A percentile compares a stretch with the other conserved stretches of the same genome.
These are phyloP conservation scores for Allantophomopsis cytisporea DNA, from an alignment of 2,329 filamentous ascomycete genomes.

Conservation along the genomic window DNA sequence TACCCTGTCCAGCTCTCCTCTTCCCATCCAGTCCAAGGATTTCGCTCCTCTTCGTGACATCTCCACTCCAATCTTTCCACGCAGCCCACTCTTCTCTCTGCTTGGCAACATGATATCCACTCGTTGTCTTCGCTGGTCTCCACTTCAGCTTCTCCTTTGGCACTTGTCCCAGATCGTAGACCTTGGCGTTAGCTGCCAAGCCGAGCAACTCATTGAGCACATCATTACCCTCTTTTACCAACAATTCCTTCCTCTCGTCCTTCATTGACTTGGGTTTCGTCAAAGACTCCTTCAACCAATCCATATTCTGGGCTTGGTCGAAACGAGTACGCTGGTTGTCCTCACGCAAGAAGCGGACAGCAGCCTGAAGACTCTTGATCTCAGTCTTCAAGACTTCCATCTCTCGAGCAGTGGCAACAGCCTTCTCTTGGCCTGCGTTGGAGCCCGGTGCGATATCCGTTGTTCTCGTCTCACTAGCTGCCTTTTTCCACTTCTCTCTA, in stretches of 20 bases:
- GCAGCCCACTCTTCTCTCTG: constrained; percentile 51
- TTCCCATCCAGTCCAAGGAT: constrained; percentile 11
- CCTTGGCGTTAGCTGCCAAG: constrained; percentile 38
- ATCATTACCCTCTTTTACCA: constrained; percentile 48
- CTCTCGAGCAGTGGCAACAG: constrained; percentile 57
- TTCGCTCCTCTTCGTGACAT: constrained; percentile 21
- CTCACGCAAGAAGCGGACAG: constrained; percentile 53
- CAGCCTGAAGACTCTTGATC: constrained; percentile 48
- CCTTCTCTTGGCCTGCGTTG: constrained; percentile 49
- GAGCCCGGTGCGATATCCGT: constrained; percentile 29
- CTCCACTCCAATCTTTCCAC: constrained; percentile 44
- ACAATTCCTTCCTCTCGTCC: constrained; percentile 33
- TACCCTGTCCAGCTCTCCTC: constrained; percentile 11
- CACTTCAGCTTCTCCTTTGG: constrained; percentile 50
- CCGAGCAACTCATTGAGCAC: constrained; percentile 50
- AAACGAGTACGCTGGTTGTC: constrained; percentile 51
- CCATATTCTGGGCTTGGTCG: constrained; percentile 37
- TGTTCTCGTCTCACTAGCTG: constrained; percentile 48
- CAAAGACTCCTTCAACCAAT: constrained; percentile 54
- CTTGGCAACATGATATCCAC: constrained; percentile 51
- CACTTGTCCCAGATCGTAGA: constrained; percentile 45
- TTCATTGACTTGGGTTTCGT: constrained; percentile 23
- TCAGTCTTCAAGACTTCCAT: constrained; percentile 60
- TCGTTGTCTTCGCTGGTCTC: constrained; percentile 49
- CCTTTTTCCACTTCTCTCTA: constrained; percentile 58